phyloP scores from a whole-genome alignment of 2,329 filamentous ascomycete genomes.

The Sarocladium brachiariae region DNA sequence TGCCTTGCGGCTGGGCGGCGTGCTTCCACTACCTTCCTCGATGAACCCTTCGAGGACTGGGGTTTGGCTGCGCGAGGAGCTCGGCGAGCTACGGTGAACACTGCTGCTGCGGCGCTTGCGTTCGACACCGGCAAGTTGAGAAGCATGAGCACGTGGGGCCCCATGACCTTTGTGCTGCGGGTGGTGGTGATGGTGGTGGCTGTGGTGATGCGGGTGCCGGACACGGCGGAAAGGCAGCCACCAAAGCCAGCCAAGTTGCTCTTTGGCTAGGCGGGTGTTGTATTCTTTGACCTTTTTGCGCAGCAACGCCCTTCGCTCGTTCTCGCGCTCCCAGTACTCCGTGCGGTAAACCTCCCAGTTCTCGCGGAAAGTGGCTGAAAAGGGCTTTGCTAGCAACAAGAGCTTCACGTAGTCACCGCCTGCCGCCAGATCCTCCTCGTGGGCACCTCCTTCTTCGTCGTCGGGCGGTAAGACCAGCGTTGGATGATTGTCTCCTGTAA shows the following conservation, averaged over 20 bases:
- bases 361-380: constrained; percentile 88
- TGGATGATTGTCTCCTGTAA: constrained; percentile 35
- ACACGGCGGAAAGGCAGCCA: constrained; percentile 65
- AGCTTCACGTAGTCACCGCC: constrained; percentile 91
- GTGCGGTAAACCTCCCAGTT: constrained; percentile 94
- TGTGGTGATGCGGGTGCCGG: constrained; percentile 22
- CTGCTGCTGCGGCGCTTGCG: constrained; percentile 45
- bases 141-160: constrained; percentile 8
- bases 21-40: constrained; percentile 14
- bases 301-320: constrained; percentile 73
- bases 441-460: constrained; percentile 56
- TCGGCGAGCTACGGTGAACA: constrained; percentile 44
- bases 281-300: constrained; percentile 62
- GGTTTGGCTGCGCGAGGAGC: constrained; percentile 43
- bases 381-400: constrained; percentile 85
- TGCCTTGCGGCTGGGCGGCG: constrained; percentile 31
- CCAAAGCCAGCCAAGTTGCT: constrained; percentile 72
- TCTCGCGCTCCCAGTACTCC: constrained; percentile 96
- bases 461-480: constrained; percentile 34
- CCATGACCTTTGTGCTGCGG: neutral
- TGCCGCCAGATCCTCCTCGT: constrained; percentile 84
- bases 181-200: constrained; percentile 22
- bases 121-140: constrained; percentile 39
- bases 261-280: constrained; percentile 60
- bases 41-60: constrained; percentile 41